Conservation (phyloP, 1,284 basidiomycete species). For the Marasmius tenuissimus region DNA sequence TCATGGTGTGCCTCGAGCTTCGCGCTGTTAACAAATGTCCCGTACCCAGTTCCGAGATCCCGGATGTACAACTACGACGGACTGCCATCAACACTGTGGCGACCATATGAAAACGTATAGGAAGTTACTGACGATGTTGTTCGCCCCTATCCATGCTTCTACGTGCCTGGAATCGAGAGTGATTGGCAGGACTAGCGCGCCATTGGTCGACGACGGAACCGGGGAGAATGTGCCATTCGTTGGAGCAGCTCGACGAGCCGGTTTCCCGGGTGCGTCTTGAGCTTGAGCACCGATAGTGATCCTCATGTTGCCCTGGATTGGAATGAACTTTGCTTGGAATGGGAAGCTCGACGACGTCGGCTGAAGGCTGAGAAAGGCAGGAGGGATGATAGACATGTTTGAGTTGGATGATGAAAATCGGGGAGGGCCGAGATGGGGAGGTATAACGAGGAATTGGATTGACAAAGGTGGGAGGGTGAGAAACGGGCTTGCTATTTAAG, state of each 20-base stretch:
- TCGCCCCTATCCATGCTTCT: slow-evolving; percentile 39
- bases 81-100: neutral
- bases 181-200: slow-evolving; percentile 25
- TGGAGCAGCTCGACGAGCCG: slow-evolving; percentile 22
- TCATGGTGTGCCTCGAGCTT: slow-evolving; percentile 29
- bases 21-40: slow-evolving; percentile 44
- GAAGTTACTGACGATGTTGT: slow-evolving; percentile 32
- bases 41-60: slow-evolving; percentile 42
- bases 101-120: neutral
- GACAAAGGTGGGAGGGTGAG: neutral
- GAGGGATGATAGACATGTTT: slow-evolving; percentile 6
- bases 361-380: slow-evolving; percentile 30
- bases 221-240: slow-evolving; percentile 35
- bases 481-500: neutral
- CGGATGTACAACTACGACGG: slow-evolving; percentile 38
- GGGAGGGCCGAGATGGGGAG: neutral
- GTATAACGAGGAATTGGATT: slow-evolving; percentile 3
- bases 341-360: slow-evolving; percentile 40
- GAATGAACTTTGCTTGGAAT: slow-evolving; percentile 39
- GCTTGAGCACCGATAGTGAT: slow-evolving; percentile 30
- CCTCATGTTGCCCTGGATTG: slow-evolving; percentile 29
- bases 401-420: neutral
- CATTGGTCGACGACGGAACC: slow-evolving; percentile 11
- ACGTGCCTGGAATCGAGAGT: slow-evolving; percentile 38
- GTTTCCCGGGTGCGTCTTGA: slow-evolving; percentile 1